These are phyloP conservation scores for Ajuga reptans DNA, from an alignment of 305 asterid genomes.

Conservation along the genomic window DNA sequence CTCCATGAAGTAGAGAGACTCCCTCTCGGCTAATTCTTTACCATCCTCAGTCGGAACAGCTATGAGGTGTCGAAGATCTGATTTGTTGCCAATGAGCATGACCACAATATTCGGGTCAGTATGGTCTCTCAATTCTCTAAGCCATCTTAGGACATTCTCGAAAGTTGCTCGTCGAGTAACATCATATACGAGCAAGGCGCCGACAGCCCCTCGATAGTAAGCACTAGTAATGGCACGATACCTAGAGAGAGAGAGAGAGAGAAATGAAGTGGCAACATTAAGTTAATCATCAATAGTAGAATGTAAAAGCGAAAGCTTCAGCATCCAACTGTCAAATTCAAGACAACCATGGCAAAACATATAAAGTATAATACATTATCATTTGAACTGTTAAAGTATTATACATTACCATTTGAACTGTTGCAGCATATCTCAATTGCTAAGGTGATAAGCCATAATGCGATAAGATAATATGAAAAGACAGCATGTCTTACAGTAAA, in stretches of 20 bases:
- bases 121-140: conserved; percentile 65
- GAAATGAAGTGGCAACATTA: neutral
- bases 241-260: conserved; percentile 22
- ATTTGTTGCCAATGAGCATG: conserved; percentile 79
- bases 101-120: conserved; percentile 69
- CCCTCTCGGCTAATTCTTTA: conserved; percentile 57
- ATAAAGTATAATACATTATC: neutral
- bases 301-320: neutral
- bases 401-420: neutral
- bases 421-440: neutral
- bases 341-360: neutral
- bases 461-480: neutral
- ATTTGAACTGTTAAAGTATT: neutral
- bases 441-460: neutral
- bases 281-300: neutral
- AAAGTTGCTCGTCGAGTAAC: conserved; percentile 64
- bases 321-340: neutral
- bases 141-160: conserved; percentile 65
- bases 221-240: conserved; percentile 81
- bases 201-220: conserved; percentile 82
- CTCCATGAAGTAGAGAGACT: conserved; percentile 74
- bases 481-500: neutral
- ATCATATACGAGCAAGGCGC: conserved; percentile 74
- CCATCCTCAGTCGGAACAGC: conserved; percentile 67
- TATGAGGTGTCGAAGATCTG: conserved; percentile 80